Percentiles rank a stretch among this genome's conserved stretches.
Evolutionary conservation across 164 flowering plant species (phyloP).

Genomic region (Brasenia schreberi): DNA sequence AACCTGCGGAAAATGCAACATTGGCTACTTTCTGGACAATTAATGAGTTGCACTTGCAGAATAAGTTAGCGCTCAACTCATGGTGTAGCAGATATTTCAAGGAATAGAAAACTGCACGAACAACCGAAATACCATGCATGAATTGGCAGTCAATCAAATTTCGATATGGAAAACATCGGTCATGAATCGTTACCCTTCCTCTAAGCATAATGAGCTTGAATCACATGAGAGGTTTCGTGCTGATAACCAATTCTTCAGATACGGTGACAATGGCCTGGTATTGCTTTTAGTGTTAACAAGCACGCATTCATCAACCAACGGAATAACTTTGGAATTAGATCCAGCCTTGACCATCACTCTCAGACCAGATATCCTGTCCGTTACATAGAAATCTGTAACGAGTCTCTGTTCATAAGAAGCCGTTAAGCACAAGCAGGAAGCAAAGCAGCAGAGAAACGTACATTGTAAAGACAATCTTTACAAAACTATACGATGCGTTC

Average conservation of each 20-base stretch:
- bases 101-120: background rate
- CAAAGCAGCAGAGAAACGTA: too few relatives aligned
- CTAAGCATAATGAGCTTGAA: constrained; percentile 29
- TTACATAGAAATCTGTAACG: constrained; percentile 49
- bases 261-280: constrained; percentile 27
- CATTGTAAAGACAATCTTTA: too few relatives aligned
- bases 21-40: background rate
- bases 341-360: constrained; percentile 61
- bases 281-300: constrained; percentile 33
- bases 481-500: too few relatives aligned
- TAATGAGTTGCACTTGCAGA: too few relatives aligned
- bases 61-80: too few relatives aligned
- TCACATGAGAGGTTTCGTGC: constrained; percentile 40
- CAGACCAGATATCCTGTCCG: constrained; percentile 44
- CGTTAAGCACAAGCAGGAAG: background rate
- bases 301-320: constrained; percentile 33
- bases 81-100: background rate
- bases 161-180: too few relatives aligned
- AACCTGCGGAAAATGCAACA: background rate
- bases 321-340: constrained; percentile 30
- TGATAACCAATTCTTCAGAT: constrained; percentile 41
- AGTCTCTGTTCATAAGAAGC: constrained; percentile 37
- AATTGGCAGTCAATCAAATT: too few relatives aligned
- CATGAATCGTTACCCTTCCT: constrained; percentile 41
- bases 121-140: background rate